Base-by-base conservation (phyloP, 306 rosid species). In the Gastrolobium bilobum region DNA sequence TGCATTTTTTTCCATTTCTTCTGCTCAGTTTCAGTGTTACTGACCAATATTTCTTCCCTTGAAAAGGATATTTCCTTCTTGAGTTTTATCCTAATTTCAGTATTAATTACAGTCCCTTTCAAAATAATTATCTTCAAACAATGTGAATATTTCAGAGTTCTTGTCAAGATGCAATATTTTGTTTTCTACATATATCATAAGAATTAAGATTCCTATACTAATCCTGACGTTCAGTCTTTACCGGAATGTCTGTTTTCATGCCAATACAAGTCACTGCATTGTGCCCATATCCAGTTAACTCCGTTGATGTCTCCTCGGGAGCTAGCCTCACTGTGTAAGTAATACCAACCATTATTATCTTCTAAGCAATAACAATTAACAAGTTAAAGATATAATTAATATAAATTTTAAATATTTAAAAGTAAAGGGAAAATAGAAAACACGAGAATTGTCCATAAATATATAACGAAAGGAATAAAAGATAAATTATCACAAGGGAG, bases 241-340 rank as follows among this genome's bases (percentile, higher is more conserved):
- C 99, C 82, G 99, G 99, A 87, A 94, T 89, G 73, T 89, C 92
- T 34, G 95, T 91, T 78, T 87, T 94, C 97, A 91, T 88, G 92
- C 97, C 99, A 75, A 94, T 76, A 75, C 99, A 94, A 62, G 97
- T 94, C 78, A 94, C 85, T 54, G 90, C 97, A 62, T 94, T 94
- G 87, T 87, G 98, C 78, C 82, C 94, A 79, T 65, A 94, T 75
- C 98, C 98, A 68, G 97, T 92, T 89, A 94, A 78, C 37, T 87
- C 81, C 0, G 39, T 47, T 53, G 99, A 94, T 30, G 61, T 84
- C 80, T 92, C 97, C 85, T 92, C 97, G 6, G 97, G 95, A 56
- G 94, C 99, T 76, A 92, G 95, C 88, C 99, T 94, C 89, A 94
- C 99, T 91, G 91, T 82, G 82, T 46, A 68, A 71, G 69, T 83